Evolutionary conservation across 1,284 basidiomycete genomes (phyloP), one percentile per base, ranked within the genome.

Genomic region (Phellopilus nigrolimitatus): DNA sequence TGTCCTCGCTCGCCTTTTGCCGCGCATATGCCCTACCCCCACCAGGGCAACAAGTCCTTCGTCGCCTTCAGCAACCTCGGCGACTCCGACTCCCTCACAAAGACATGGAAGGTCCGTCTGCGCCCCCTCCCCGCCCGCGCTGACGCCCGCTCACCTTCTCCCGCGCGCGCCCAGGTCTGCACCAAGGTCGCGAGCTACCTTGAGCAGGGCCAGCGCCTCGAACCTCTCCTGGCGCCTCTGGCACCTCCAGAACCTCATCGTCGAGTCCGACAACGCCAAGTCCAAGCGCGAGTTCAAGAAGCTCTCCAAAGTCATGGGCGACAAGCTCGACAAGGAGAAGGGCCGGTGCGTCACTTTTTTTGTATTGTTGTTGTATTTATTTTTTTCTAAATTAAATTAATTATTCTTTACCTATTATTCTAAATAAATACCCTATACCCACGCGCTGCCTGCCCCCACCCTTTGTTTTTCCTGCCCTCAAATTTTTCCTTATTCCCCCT

Each of bases 21-120:
- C 44, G 28, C 3, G 45, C 47, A 41, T 30, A 49, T 30, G 28
- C 22, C 34, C 30, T 19, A 10, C 22, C 46, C n/a, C 30, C 8
- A n/a, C 3, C 62, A 89, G 86, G 88, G 88, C 70, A 90, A 90
- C 78, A 90, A 89, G 74, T 89, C 88, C 66, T 91, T 91, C 68
- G 86, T 90, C 67, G 86, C 88, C 56, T 90, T 91, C 71, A 86
- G 83, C 66, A 88, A 90, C 70, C 79, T 91, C 68, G 72, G 77
- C 71, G 88, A 91, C 71, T 74, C 78, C 53, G 88, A 90, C 65
- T 78, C 86, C 55, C 72, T 91, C 65, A 88, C 88, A 49, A 87
- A 82, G 74, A 91, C 88, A 60, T 91, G 88, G 88, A 90, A 90
- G 78, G 88, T 85, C 1, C 5, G 15, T 15, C 15, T 21, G 9